Evolutionary conservation across 169 alveolate species (phyloP).

Genomic region (Cyclospora cayetanensis): DNA sequence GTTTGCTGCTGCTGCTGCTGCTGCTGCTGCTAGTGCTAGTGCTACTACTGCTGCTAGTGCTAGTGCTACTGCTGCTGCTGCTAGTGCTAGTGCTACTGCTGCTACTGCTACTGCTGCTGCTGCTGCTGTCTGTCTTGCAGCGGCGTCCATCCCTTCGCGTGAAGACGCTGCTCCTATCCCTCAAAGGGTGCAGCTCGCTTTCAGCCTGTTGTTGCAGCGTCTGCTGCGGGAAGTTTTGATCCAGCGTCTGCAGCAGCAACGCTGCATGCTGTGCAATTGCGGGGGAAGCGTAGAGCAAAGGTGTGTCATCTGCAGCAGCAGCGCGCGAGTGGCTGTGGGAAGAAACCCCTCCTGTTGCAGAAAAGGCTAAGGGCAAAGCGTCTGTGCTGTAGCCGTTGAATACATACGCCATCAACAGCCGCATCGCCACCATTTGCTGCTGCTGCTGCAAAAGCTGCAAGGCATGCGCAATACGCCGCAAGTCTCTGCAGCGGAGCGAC

Average conservation of each 20-base stretch:
- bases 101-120: neutral
- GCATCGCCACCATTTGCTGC: constrained; percentile 63
- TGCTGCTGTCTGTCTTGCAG: neutral
- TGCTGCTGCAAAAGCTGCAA: constrained; percentile 49
- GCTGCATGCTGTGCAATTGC: constrained; percentile 25
- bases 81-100: neutral
- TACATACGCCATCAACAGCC: constrained; percentile 50
- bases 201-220: constrained; percentile 29
- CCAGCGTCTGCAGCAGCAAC: constrained; percentile 22
- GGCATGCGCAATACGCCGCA: constrained; percentile 28
- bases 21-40: neutral
- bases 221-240: neutral
- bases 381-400: constrained; percentile 62
- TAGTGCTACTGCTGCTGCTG: constrained; percentile 33
- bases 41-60: neutral
- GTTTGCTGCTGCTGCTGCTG: neutral
- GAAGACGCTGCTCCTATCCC: neutral
- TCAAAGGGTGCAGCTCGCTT: constrained; percentile 27
- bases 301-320: neutral
- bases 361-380: constrained; percentile 11
- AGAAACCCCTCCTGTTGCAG: neutral
- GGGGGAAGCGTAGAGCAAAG: constrained; percentile 6
- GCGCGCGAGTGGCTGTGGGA: constrained; percentile 3
- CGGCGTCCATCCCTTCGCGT: neutral
- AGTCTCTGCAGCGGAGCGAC: constrained; percentile 63